These are phyloP conservation scores for Apiospora rasikravindrae DNA, from an alignment of 2,329 filamentous ascomycete genomes.

Conservation along the genomic window DNA sequence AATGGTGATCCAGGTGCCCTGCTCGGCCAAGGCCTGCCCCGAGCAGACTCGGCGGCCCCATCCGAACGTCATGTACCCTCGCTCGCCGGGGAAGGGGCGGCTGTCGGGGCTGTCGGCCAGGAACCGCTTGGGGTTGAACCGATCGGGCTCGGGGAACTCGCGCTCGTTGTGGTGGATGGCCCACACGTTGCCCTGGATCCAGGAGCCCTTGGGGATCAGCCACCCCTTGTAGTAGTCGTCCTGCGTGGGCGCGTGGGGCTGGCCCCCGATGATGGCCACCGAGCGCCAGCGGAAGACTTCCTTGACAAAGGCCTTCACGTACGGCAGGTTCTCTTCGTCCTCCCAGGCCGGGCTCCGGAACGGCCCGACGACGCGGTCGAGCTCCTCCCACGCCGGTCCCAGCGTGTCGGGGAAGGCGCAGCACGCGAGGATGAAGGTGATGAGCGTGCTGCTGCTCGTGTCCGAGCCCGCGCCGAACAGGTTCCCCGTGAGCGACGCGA, in stretches of 20 bases:
- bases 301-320: constrained; percentile 59
- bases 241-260: constrained; percentile 54
- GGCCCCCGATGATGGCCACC: constrained; percentile 55
- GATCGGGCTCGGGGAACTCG: constrained; percentile 53
- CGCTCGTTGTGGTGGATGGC: constrained; percentile 52
- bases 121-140: constrained; percentile 50
- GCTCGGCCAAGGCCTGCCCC: constrained; percentile 61
- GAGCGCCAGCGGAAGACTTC: constrained; percentile 63
- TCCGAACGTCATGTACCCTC: constrained; percentile 60
- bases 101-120: constrained; percentile 42
- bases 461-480: constrained; percentile 55
- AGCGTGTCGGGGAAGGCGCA: constrained; percentile 53
- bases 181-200: constrained; percentile 58
- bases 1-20: constrained; percentile 64
- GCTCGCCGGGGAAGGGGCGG: constrained; percentile 54
- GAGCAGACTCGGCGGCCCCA: constrained; percentile 61
- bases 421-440: constrained; percentile 56
- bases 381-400: constrained; percentile 54
- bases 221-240: constrained; percentile 54
- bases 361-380: constrained; percentile 56
- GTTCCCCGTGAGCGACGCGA: constrained; percentile 53
- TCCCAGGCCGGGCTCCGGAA: constrained; percentile 52
- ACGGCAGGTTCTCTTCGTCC: constrained; percentile 55
- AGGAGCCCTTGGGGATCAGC: constrained; percentile 55
- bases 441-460: constrained; percentile 52